Conservation (phyloP, 768 basidiomycete genomes). For the Pleurotus eryngii region DNA sequence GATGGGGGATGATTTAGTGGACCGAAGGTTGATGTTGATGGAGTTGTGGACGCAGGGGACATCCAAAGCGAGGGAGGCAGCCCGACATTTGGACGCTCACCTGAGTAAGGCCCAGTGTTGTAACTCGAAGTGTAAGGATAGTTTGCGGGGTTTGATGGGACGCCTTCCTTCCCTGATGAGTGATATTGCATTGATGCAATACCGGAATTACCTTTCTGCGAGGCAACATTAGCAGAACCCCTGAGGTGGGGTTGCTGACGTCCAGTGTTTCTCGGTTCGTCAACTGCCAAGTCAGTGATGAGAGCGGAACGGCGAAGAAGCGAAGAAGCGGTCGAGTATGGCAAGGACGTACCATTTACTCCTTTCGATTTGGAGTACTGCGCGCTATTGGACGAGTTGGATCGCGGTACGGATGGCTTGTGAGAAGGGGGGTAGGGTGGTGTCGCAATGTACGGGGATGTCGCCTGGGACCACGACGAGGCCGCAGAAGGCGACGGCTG, state of each 20-base stretch:
- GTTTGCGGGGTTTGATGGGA: constrained; percentile 4
- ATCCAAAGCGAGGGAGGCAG: constrained; percentile 83
- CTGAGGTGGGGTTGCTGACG: constrained; percentile 6
- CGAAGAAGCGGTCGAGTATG: background rate
- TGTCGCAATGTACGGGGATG: constrained; percentile 2
- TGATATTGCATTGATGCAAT: constrained; percentile 9
- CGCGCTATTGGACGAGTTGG: background rate
- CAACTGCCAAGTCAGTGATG: constrained; percentile 6
- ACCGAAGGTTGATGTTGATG: constrained; percentile 30
- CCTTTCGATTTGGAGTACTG: constrained; percentile 9
- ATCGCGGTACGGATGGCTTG: constrained; percentile 2
- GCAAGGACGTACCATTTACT: background rate
- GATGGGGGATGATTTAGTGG: constrained; percentile 34
- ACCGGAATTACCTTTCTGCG: background rate
- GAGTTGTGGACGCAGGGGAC: constrained; percentile 59
- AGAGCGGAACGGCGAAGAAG: background rate
- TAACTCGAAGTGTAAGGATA: background rate
- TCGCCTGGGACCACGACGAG: constrained; percentile 9
- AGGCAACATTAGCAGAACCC: background rate
- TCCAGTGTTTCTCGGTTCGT: constrained; percentile 7
- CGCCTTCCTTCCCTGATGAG: constrained; percentile 12
- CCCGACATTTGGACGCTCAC: constrained; percentile 50
- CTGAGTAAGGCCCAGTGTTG: constrained; percentile 24
- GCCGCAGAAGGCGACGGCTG: constrained; percentile 15
- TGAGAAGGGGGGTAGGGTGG: constrained; percentile 13